A percentile compares a stretch with the other conserved stretches of the same genome.
Conservation (phyloP, 2,329 filamentous ascomycete species). For the Orbilia ellipsospora region DNA sequence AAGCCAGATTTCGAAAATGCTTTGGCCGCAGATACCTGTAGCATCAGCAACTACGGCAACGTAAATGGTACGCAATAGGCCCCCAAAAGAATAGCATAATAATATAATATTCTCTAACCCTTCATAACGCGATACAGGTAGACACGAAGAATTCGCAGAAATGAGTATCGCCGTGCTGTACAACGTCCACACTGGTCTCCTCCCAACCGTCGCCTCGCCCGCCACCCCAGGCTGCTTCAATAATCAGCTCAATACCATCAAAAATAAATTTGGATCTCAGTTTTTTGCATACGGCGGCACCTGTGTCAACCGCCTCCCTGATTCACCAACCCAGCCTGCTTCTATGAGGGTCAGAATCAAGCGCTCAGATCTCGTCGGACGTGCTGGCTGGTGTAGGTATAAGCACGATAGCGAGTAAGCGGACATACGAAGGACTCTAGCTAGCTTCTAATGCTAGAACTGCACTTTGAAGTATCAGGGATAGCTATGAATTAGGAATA, state of each 20-base stretch:
- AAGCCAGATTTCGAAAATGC: constrained; percentile 30
- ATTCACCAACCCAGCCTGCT: constrained; percentile 25
- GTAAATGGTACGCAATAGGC: not conserved
- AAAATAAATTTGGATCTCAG: constrained; percentile 27
- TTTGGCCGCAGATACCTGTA: constrained; percentile 27
- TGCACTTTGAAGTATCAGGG: too few species aligned
- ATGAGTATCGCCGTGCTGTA: constrained; percentile 39
- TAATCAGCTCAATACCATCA: constrained; percentile 38
- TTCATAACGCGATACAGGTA: not conserved
- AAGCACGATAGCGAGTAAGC: constrained; percentile 19
- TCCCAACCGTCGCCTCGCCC: constrained; percentile 28
- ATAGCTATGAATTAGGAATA: too few species aligned
- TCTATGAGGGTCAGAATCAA: constrained; percentile 27
- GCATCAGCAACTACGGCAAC: constrained; percentile 39
- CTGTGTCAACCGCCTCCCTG: constrained; percentile 27
- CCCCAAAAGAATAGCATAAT: not conserved
- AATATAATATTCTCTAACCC: not conserved
- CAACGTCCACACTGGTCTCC: constrained; percentile 31
- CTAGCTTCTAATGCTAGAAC: too few species aligned
- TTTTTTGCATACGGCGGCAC: constrained; percentile 37
- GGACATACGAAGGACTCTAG: too few species aligned
- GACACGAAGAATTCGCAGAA: constrained; percentile 46
- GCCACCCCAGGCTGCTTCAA: constrained; percentile 42
- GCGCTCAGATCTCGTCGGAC: constrained; percentile 30
- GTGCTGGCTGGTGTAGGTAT: constrained; percentile 31